Conservation (phyloP, 148 eudicot species). For the Heliamphora exappendiculata region DNA sequence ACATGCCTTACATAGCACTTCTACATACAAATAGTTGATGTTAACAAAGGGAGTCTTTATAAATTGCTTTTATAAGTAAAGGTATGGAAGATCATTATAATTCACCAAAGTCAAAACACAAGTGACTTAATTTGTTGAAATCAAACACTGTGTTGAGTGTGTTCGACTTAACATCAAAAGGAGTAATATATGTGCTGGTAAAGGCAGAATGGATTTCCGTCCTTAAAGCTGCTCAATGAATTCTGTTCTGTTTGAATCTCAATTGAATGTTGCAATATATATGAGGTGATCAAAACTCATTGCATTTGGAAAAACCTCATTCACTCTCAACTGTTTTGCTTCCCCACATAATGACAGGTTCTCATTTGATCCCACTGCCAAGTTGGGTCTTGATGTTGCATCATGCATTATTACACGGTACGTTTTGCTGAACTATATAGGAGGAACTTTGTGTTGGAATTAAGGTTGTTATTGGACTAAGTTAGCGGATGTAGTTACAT, state of each 20-base stretch:
- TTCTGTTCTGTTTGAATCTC: neutral
- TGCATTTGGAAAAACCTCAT: neutral
- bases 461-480: neutral
- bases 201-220: neutral
- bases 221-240: neutral
- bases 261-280: neutral
- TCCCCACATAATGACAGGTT: slow-evolving; percentile 48
- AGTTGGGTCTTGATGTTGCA: slow-evolving; percentile 94
- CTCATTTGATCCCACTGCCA: slow-evolving; percentile 71
- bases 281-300: neutral
- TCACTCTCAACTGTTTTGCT: slow-evolving; percentile 7
- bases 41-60: no score
- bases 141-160: neutral
- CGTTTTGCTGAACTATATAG: neutral
- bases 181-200: neutral
- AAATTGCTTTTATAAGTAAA: neutral
- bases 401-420: slow-evolving; percentile 95
- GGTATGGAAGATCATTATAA: neutral
- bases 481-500: neutral
- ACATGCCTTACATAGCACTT: neutral
- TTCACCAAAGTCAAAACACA: neutral
- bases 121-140: neutral
- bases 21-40: neutral
- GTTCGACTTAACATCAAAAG: neutral
- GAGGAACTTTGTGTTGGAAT: neutral